Evolutionary conservation across 306 rosid species (phyloP), one percentile per base, ranked within the genome.

Genomic region (Vigna angularis): DNA sequence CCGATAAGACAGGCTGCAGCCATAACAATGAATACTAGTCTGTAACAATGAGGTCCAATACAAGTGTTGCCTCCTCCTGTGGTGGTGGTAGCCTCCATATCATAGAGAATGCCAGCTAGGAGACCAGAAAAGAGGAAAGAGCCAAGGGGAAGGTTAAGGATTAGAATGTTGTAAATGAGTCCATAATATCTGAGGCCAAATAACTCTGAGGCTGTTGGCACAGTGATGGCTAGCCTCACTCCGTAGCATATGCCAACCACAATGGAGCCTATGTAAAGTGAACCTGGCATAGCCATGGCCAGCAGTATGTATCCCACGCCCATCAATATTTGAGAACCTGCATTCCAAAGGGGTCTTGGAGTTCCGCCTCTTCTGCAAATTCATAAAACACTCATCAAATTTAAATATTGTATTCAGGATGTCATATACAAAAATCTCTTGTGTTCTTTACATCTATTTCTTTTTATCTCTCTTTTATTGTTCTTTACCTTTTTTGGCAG

Each of bases 51-150:
- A 2, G 86, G 88, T 13, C 99, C 99, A 0, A 91, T 82, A 7
- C 99, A 95, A 0, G 96, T 90, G 85, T 93, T 93, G 51, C 99
- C 99, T 3, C 99, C 99, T 32, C 93, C 98, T 0, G 83, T 70
- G 0, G 81, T 86, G 36, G 96, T 7, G 0, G 89, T 91, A 3
- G 99, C 98, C 87, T 95, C 96, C 97, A 59, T 91, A 30, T 93
- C 98, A 1, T 95, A 95, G 2, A 95, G 81, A 4, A 89, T 62
- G 1, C 98, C 99, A 0, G 98, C 97, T 0, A 95, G 98, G 20
- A 95, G 84, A 0, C 99, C 98, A 0, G 99, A 95, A 80, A 95
- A 93, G 79, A 95, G 94, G 87, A 95, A 89, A 57, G 99, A 95
- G 1, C 99, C 99, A 0, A 95, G 87, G 6, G 99, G 98, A 36